Evolutionary conservation across 352 stramenopile genomes (phyloP).

Genomic region (Phytophthora pluvialis): DNA sequence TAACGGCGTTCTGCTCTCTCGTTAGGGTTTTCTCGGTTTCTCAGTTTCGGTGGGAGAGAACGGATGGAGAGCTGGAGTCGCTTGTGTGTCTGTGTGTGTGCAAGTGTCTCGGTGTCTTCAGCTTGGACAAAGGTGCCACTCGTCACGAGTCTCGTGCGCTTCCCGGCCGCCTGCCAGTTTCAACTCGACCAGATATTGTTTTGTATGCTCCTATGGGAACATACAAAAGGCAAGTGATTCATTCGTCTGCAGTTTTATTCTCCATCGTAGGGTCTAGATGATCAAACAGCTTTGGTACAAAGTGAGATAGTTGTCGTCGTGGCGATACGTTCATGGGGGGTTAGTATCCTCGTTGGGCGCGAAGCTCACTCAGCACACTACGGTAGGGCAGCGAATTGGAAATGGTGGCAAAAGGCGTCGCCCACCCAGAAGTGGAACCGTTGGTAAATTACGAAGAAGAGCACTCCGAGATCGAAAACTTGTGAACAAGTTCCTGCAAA

Average conservation of each 20-base stretch:
- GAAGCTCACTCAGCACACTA: too few relatives aligned
- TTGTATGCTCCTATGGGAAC: not conserved
- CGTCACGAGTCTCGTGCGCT: not conserved
- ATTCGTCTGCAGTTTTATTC: not conserved
- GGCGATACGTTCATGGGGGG: too few relatives aligned
- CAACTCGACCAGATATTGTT: conserved; percentile 15
- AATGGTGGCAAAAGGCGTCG: too few relatives aligned
- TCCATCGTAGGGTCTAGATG: not conserved
- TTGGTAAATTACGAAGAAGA: too few relatives aligned
- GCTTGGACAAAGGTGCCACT: not conserved
- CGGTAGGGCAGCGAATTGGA: too few relatives aligned
- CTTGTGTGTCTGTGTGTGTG: conserved; percentile 2
- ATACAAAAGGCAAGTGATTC: not conserved
- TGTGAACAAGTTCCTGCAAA: too few relatives aligned
- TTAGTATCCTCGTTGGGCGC: too few relatives aligned
- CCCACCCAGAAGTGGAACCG: too few relatives aligned
- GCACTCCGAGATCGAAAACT: too few relatives aligned
- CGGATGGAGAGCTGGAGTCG: conserved; percentile 1
- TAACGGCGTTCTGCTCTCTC: conserved; percentile 6
- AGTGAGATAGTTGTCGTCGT: too few relatives aligned
- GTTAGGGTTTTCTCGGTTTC: conserved; percentile 1
- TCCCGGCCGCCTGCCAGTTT: conserved; percentile 10
- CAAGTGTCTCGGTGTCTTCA: conserved; percentile 9
- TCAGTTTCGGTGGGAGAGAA: conserved; percentile 4
- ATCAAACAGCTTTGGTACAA: too few relatives aligned